Evolutionary conservation across 2,329 filamentous ascomycete species (phyloP).

Genomic region (Colletotrichum agaves): DNA sequence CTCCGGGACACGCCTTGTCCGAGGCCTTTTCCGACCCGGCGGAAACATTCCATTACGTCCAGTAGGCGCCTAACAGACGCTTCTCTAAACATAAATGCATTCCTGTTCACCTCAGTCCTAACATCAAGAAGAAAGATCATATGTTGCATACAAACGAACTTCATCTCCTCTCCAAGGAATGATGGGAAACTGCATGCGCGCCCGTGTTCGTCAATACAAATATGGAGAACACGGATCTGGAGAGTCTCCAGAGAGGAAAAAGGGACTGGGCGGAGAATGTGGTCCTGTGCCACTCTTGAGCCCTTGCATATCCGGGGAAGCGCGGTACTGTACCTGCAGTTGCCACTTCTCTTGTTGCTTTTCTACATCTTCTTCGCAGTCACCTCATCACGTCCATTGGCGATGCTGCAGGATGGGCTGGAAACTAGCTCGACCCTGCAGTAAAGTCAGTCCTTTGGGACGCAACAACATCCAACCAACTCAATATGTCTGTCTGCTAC

Average conservation of each 20-base stretch:
- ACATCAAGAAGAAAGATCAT: no score
- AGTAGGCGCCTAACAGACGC: no score
- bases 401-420: background rate
- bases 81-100: no score
- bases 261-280: background rate
- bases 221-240: background rate
- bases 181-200: no score
- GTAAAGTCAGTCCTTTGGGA: background rate
- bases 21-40: no score
- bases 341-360: slow-evolving; percentile 7
- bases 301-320: slow-evolving; percentile 26
- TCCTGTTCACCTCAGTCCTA: no score
- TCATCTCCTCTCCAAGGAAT: no score
- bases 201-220: no score
- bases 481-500: background rate
- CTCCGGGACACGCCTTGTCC: no score
- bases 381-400: background rate
- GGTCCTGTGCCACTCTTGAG: background rate
- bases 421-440: background rate
- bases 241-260: background rate
- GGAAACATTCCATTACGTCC: no score
- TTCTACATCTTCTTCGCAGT: background rate
- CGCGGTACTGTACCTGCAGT: slow-evolving; percentile 34
- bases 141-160: no score
- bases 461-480: background rate